phyloP scores from a whole-genome alignment of 768 basidiomycete genomes.

The Russula virescens region DNA sequence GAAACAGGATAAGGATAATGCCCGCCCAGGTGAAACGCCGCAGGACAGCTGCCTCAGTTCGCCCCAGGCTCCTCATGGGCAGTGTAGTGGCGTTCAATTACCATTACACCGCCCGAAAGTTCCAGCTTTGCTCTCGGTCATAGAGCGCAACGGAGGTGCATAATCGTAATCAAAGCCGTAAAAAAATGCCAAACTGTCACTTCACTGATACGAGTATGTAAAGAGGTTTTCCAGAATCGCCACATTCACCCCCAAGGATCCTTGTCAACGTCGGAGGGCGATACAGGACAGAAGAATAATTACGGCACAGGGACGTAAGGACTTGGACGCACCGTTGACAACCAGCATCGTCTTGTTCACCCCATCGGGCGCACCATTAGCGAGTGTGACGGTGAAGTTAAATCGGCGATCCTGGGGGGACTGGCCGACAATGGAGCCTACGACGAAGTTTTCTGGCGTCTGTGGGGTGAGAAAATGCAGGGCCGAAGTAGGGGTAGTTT shows the following conservation, averaged over 20 bases:
- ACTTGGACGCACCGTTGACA: constrained; percentile 42
- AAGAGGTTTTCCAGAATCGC: too few species aligned
- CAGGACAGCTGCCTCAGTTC: background rate
- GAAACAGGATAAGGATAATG: background rate
- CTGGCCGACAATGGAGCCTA: constrained; percentile 20
- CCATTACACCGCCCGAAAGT: too few species aligned
- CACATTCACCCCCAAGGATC: background rate
- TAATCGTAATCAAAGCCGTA: background rate
- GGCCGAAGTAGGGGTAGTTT: background rate
- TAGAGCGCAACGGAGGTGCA: background rate
- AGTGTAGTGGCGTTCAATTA: too few species aligned
- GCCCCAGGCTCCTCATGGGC: background rate
- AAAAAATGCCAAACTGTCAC: background rate
- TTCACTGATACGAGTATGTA: background rate
- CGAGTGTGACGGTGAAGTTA: constrained; percentile 38
- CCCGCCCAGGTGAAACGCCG: background rate
- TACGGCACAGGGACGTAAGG: background rate
- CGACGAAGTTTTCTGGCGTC: constrained; percentile 20
- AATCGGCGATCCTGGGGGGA: constrained; percentile 38
- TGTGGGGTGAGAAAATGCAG: constrained; percentile 1
- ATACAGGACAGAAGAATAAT: background rate
- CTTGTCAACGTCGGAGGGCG: background rate
- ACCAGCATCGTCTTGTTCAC: constrained; percentile 40
- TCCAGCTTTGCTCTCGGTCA: background rate
- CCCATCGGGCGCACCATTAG: constrained; percentile 39